Base-by-base conservation (phyloP, 106 monocot genomes). In the Cymbidium sinense region DNA sequence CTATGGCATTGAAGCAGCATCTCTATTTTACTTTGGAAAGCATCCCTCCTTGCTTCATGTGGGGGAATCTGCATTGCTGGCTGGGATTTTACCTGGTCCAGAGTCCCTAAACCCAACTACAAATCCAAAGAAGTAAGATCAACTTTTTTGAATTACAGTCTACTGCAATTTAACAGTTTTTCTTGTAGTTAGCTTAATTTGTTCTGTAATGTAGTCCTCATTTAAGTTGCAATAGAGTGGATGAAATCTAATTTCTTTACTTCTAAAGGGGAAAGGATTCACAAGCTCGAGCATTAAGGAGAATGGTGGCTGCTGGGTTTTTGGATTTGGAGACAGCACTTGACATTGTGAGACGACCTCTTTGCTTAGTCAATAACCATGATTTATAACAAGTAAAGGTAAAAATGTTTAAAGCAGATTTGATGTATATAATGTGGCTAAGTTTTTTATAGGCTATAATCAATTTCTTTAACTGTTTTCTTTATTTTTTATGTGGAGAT, bases 41-140 rank as follows among this genome's bases (percentile, higher is more conserved):
- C 80, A 78, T 50, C 85, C 79, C 74, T 80, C 77, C 37, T 43
- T 82, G 61, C 85, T 88, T 75, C 77, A 79, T 74, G 27, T 88
- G 15, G 85, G 85, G 27, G 88, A 88, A 70, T 88, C 85, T 29
- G 82, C 88, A 75, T 27, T 85, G 58, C 77, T 88, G 29, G 82
- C 80, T 80, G 88, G 85, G 73, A 88, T 88, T 25, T 88, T 88
- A 80, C 88, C 88, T 23, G 76, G 85, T 70, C 88, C 88, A 18
- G 88, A 88, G 69, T 33, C 54, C 52, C 69, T 79, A 41, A 85
- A 82, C 51, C 88, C 88, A 27, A 79, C 82, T 77, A 85, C 77
- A 75, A 79, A 75, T 71, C 80, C 72, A 18, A 80, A 43, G 74
- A 88, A 79, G 88, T 79, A 47, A 75, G 44, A 27, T 3, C 12